A percentile compares a stretch with the other conserved stretches of the same genome.
Evolutionary conservation across 1,139 yeast genomes (phyloP).

Genomic region (Yamadazyma triangularis): DNA sequence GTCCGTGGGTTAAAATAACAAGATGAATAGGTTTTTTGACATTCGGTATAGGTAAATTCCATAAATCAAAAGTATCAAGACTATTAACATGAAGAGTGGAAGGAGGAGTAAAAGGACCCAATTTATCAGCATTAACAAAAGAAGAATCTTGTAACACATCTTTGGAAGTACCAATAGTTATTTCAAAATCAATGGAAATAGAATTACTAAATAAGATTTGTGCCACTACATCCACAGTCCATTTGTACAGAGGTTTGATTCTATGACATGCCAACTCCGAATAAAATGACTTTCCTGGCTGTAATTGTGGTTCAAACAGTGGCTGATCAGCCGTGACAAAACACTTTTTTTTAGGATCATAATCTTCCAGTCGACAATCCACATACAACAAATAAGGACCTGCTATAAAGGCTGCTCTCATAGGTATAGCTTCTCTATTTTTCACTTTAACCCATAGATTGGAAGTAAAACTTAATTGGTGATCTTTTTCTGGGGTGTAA

Average conservation of each 20-base stretch:
- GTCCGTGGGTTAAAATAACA: conserved; percentile 82
- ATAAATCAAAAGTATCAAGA: conserved; percentile 64
- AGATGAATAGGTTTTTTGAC: conserved; percentile 56
- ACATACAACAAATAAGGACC: conserved; percentile 91
- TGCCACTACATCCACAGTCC: conserved; percentile 84
- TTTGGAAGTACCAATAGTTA: conserved; percentile 53
- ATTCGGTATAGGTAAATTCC: conserved; percentile 57
- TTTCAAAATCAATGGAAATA: conserved; percentile 67
- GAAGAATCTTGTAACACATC: conserved; percentile 33
- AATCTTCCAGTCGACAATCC: conserved; percentile 68
- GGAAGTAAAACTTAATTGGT: conserved; percentile 18
- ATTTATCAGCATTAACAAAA: background rate
- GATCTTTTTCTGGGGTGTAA: conserved; percentile 25
- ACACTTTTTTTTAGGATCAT: conserved; percentile 48
- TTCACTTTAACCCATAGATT: conserved; percentile 60
- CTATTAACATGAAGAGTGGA: conserved; percentile 37
- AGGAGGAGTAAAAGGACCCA: conserved; percentile 24
- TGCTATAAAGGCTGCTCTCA: conserved; percentile 82
- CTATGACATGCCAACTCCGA: conserved; percentile 41
- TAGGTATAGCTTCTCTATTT: conserved; percentile 68
- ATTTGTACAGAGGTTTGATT: conserved; percentile 43
- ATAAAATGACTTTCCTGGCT: conserved; percentile 60
- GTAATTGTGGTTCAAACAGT: conserved; percentile 60
- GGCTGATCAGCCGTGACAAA: conserved; percentile 68
- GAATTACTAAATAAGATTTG: conserved; percentile 75